These are phyloP conservation scores for Spencermartinsiella ligniputridi DNA, from an alignment of 1,139 yeast genomes.

Conservation along the genomic window DNA sequence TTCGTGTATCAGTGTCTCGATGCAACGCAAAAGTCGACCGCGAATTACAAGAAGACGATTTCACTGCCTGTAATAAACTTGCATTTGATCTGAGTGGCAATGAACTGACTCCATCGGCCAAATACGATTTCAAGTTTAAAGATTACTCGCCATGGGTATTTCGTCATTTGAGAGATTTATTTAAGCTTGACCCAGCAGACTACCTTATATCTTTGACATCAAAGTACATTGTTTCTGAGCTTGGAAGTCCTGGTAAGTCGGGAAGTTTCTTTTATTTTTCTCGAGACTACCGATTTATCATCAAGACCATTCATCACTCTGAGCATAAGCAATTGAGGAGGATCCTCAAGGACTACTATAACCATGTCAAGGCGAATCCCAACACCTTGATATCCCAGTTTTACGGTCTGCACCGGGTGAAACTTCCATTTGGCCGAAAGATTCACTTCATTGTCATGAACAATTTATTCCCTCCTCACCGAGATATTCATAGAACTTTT, in stretches of 20 bases:
- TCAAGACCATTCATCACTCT: constrained; percentile 90
- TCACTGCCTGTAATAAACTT: constrained; percentile 65
- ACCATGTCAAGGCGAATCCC: constrained; percentile 79
- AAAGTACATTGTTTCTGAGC: constrained; percentile 83
- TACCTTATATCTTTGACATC: constrained; percentile 89
- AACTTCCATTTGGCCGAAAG: constrained; percentile 80
- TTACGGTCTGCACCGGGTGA: constrained; percentile 91
- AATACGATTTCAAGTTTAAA: constrained; percentile 93
- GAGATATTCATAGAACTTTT: constrained; percentile 79
- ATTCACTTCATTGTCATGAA: constrained; percentile 96
- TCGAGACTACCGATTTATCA: constrained; percentile 87
- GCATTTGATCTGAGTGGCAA: constrained; percentile 87
- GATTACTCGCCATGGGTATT: constrained; percentile 96
- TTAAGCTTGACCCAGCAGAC: constrained; percentile 93
- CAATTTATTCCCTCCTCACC: constrained; percentile 90
- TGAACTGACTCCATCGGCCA: constrained; percentile 86
- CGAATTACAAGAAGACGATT: constrained; percentile 66
- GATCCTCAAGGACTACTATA: constrained; percentile 71
- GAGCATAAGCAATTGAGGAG: constrained; percentile 82
- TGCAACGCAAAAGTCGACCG: constrained; percentile 79
- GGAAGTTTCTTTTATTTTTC: constrained; percentile 96
- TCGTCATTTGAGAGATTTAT: constrained; percentile 70
- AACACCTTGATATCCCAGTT: constrained; percentile 88
- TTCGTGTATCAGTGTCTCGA: constrained; percentile 88
- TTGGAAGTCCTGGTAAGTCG: constrained; percentile 95